Evolutionary conservation across 805 yeast species (phyloP).

Genomic region (Metschnikowia orientalis): DNA sequence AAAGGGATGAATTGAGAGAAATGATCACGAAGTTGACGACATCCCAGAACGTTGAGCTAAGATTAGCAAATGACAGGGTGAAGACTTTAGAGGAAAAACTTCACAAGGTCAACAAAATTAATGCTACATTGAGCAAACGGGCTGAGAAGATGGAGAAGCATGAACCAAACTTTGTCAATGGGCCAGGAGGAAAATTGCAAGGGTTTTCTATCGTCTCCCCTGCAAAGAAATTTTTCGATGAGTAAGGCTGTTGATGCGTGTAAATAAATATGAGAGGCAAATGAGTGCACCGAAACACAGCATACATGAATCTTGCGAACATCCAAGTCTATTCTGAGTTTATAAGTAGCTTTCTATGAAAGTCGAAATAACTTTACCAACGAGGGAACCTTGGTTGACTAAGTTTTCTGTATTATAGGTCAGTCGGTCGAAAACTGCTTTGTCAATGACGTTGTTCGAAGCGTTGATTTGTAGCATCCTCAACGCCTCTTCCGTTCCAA

Average conservation of each 20-base stretch:
- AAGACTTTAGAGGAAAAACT: constrained; percentile 29
- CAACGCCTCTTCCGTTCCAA: constrained; percentile 34
- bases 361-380: constrained; percentile 34
- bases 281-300: too few species aligned
- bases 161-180: constrained; percentile 6
- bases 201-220: constrained; percentile 39
- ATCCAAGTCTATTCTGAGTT: too few species aligned
- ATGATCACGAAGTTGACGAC: constrained; percentile 35
- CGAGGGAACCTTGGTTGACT: constrained; percentile 38
- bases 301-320: too few species aligned
- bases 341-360: constrained; percentile 22
- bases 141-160: constrained; percentile 10
- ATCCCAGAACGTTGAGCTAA: constrained; percentile 33
- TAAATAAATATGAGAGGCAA: too few species aligned
- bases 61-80: constrained; percentile 33
- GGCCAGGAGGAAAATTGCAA: constrained; percentile 34
- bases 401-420: constrained; percentile 27
- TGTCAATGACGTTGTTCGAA: constrained; percentile 20
- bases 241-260: constrained; percentile 5
- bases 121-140: constrained; percentile 31
- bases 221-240: constrained; percentile 19
- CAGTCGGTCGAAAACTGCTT: constrained; percentile 24
- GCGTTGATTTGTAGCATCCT: constrained; percentile 22
- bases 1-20: constrained; percentile 41
- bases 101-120: constrained; percentile 27